These are phyloP conservation scores for Picea sitchensis DNA, from an alignment of 75 land plant genomes.

Conservation along the genomic window DNA sequence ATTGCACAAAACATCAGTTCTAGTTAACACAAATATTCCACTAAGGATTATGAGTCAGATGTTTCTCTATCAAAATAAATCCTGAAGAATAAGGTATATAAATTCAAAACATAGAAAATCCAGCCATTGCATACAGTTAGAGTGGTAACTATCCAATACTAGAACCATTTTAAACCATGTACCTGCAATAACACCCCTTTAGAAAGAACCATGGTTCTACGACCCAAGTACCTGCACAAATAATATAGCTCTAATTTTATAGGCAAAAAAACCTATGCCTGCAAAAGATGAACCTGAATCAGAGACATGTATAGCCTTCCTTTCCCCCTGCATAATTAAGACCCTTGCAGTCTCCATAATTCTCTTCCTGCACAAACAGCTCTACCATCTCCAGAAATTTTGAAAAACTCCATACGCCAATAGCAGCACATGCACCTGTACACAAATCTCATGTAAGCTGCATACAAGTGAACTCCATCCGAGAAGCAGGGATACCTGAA, in stretches of 20 bases:
- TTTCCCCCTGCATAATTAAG: neutral
- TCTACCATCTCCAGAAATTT: neutral
- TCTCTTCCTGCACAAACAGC: neutral
- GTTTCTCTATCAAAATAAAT: too few species aligned
- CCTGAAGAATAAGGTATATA: too few species aligned
- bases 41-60: too few species aligned
- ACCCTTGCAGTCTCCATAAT: neutral
- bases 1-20: too few species aligned
- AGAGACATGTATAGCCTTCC: neutral
- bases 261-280: neutral
- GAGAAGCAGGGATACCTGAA: slow-evolving; percentile 52
- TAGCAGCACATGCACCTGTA: slow-evolving; percentile 36
- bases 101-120: too few species aligned
- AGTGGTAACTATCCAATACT: too few species aligned
- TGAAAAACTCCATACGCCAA: neutral
- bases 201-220: neutral
- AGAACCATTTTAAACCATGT: neutral
- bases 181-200: slow-evolving; percentile 9
- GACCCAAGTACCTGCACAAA: slow-evolving; percentile 5
- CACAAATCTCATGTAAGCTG: slow-evolving; percentile 37
- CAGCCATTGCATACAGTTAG: too few species aligned
- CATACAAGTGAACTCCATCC: slow-evolving; percentile 11
- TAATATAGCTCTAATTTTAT: neutral
- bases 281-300: neutral
- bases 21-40: too few species aligned